Evolutionary conservation across 2,329 filamentous ascomycete species (phyloP).

Genomic region (Fusarium citri): DNA sequence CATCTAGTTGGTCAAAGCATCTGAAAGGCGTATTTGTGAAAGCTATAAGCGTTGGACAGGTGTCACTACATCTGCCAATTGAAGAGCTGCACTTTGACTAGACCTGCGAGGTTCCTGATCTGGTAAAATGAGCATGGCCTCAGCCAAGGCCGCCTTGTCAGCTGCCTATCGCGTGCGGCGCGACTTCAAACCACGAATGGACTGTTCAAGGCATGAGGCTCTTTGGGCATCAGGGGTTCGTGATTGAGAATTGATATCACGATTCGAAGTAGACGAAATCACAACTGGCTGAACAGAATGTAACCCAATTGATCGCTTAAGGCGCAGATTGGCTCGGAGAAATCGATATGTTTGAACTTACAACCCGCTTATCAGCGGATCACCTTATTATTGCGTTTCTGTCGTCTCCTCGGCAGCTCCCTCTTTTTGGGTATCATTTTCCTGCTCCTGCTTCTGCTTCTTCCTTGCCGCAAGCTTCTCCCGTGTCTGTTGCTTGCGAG

Average conservation of each 20-base stretch:
- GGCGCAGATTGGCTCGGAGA: neutral
- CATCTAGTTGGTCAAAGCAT: constrained; percentile 30
- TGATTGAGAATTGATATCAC: constrained; percentile 17
- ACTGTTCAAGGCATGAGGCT: constrained; percentile 1
- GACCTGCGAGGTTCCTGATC: constrained; percentile 37
- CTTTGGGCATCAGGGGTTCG: neutral
- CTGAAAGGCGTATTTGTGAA: constrained; percentile 18
- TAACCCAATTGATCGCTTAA: constrained; percentile 2
- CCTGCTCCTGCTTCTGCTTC: constrained; percentile 53
- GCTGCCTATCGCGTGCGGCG: constrained; percentile 31
- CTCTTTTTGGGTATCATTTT: constrained; percentile 40
- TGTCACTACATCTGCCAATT: constrained; percentile 41
- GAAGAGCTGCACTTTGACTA: constrained; percentile 17
- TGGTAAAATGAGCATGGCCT: constrained; percentile 25
- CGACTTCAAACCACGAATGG: constrained; percentile 8
- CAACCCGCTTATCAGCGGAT: constrained; percentile 6
- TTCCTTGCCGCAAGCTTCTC: constrained; percentile 62
- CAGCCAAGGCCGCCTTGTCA: constrained; percentile 27
- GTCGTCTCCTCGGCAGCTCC: constrained; percentile 25
- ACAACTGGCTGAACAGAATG: neutral
- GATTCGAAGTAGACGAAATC: constrained; percentile 1
- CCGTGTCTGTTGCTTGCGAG: constrained; percentile 68
- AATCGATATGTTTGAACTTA: constrained; percentile 9
- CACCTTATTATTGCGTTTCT: constrained; percentile 34
- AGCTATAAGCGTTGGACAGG: constrained; percentile 35